These are phyloP conservation scores for Cercospora sesami DNA, from an alignment of 2,329 filamentous ascomycete genomes.

Conservation along the genomic window DNA sequence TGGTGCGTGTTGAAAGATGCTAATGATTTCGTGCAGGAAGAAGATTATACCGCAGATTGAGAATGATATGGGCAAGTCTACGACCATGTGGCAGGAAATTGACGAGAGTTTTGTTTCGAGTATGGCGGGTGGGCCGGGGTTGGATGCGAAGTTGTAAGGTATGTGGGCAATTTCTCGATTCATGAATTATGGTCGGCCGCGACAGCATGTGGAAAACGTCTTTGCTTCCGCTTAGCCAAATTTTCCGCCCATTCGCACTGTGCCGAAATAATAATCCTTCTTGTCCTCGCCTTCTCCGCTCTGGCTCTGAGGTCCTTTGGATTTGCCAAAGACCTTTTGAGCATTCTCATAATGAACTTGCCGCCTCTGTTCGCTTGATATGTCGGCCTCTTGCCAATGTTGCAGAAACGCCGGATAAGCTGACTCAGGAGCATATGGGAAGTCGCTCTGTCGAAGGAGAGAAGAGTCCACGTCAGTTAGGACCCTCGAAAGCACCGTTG, in stretches of 20 bases:
- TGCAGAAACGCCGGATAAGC: not conserved
- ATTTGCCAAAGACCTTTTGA: not conserved
- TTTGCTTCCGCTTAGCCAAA: too few relatives aligned
- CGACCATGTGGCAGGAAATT: slow-evolving; percentile 34
- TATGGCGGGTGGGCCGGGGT: slow-evolving; percentile 8
- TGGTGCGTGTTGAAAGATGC: not conserved
- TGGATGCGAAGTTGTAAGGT: slow-evolving; percentile 10
- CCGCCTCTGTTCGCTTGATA: not conserved
- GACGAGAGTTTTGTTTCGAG: slow-evolving; percentile 34
- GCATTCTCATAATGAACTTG: not conserved
- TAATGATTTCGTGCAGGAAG: slow-evolving; percentile 18
- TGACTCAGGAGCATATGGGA: not conserved
- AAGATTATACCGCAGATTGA: slow-evolving; percentile 23
- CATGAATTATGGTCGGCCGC: too few relatives aligned
- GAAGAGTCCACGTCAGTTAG: not conserved
- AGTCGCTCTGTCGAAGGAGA: not conserved
- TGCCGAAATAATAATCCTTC: too few relatives aligned
- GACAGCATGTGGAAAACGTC: too few relatives aligned
- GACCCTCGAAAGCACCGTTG: not conserved
- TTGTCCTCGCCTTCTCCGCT: too few relatives aligned
- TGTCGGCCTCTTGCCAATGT: not conserved
- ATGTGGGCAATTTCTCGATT: too few relatives aligned
- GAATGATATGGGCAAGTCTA: slow-evolving; percentile 21
- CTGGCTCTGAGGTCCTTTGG: too few relatives aligned
- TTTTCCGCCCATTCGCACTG: too few relatives aligned